Conservation (phyloP, 495 filamentous ascomycete species). For the Xeromyces bisporus region DNA sequence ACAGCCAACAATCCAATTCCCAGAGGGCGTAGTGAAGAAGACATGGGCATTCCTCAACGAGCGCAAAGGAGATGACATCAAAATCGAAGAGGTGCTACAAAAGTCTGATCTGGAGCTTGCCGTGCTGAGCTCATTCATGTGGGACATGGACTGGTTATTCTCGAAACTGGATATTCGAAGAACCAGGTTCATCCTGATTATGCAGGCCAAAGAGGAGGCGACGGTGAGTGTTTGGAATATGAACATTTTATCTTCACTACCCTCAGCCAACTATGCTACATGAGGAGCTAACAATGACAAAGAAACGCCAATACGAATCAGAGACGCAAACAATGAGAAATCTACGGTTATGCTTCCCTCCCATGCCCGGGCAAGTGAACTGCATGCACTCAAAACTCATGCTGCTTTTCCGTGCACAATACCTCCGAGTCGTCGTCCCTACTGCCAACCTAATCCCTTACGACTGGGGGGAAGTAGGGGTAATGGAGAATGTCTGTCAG, state of each 20-base stretch:
- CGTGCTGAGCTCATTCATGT: constrained; percentile 72
- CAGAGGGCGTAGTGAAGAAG: constrained; percentile 60
- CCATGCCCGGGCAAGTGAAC: constrained; percentile 43
- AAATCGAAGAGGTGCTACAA: constrained; percentile 78
- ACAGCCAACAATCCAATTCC: constrained; percentile 37
- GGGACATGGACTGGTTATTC: constrained; percentile 62
- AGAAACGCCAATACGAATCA: constrained; percentile 19
- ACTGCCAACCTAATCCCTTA: constrained; percentile 64
- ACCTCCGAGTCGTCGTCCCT: constrained; percentile 62
- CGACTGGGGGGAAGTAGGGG: constrained; percentile 64
- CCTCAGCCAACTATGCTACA: too few species aligned
- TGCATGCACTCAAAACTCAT: constrained; percentile 86
- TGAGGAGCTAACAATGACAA: constrained; percentile 1
- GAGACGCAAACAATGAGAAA: constrained; percentile 36
- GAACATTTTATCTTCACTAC: not conserved
- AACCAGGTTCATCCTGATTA: constrained; percentile 47
- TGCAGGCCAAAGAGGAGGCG: constrained; percentile 47
- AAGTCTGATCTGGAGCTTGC: constrained; percentile 51
- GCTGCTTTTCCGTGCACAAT: constrained; percentile 51
- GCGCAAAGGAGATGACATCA: constrained; percentile 55
- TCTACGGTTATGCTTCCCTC: constrained; percentile 63
- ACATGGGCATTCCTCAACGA: constrained; percentile 49
- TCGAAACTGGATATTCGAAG: constrained; percentile 35
- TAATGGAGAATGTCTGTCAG: constrained; percentile 57
- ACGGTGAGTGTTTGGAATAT: constrained; percentile 28